Evolutionary conservation across 805 yeast species (phyloP), one percentile per base, ranked within the genome.

Genomic region (Millerago galiae): DNA sequence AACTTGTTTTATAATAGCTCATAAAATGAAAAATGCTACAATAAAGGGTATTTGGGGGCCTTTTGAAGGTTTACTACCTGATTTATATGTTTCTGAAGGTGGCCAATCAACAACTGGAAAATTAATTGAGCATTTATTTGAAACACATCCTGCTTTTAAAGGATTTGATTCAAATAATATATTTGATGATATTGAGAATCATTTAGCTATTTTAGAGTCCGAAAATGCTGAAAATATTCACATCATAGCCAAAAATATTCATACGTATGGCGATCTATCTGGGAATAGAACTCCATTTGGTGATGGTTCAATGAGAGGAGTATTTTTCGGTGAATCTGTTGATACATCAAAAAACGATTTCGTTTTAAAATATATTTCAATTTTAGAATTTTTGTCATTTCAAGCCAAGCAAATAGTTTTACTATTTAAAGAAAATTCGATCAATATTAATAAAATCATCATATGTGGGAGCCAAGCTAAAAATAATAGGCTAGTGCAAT

Each of bases 41-140:
- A 49, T 65, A 2, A 61, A 66, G 0, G 83, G 83, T 0, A 59
- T 77, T 4, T 79, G 85, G 85, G 83, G 85, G 0, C 84, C 83
- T 0, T 78, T 72, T 50, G 49, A 60, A 2, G 61, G 67, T 31
- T 55, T 73, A 5, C 42, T 68, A 2, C 52, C 55, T 1, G 59
- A 46, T 5, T 44, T 52, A 16, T 48, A 52, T 17, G 63, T 76
- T 2, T 77, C 70, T 38, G 76, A 77, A 47, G 76, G 74, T 38
- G 85, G 85, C 0, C 74, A 72, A 43, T 74, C 82, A 4, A 75
- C 80, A 12, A 70, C 83, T 0, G 85, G 85, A 4, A 64, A 69
- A 40, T 58, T 78, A 7, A 62, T 74, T 24, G 77, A 74, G 45
- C 67, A 70, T 34, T 54, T 77, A 4, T 71, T 75, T 42, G 59